Evolutionary conservation across 2,329 filamentous ascomycete species (phyloP), one percentile per base, ranked within the genome.

Genomic region (Coniochaeta prunicola): DNA sequence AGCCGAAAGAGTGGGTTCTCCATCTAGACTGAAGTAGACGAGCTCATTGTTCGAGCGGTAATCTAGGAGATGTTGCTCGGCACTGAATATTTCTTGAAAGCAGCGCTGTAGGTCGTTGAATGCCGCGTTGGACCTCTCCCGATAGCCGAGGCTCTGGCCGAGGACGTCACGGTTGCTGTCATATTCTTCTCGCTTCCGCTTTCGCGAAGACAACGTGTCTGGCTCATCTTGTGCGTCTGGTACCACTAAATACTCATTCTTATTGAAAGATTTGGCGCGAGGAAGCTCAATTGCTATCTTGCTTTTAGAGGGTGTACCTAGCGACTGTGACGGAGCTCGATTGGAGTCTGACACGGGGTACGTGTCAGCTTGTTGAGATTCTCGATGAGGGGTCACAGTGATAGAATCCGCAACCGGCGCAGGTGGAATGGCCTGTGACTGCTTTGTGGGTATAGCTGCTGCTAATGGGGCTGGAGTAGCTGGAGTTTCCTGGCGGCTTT

Each of bases 71-170:
- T 85, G 82, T 66, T 92, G 87, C 68, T 96, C 91, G 5, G 89
- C 88, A 63, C 90, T 83, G 64, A 92, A 91, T 17, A 96, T 80
- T 26, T 87, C 84, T 57, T 85, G 79, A 3, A 96, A 77, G 54
- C 92, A 81, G 38, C 82, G 81, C 59, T 88, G 83, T 13, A 99
- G 76, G 58, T 87, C 85, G 57, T 87, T 77, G 53, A 92, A 79
- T 48, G 90, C 88, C 12, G 84, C 80, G 65, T 96, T 87, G 4
- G 88, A 89, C 67, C 92, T 87, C 65, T 96, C 87, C 56, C 88
- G 87, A 71, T 96, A 90, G 67, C 96, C 91, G 2, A 91, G 77
- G 45, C 84, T 85, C 50, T 87, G 74, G 17, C 83, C 79, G 21
- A 88, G 75, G 2, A 83, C 71, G 56, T 82, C 83, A 58, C 83